Base-by-base conservation (phyloP, 1,284 basidiomycete species). In the Ceratobasidium sp. region DNA sequence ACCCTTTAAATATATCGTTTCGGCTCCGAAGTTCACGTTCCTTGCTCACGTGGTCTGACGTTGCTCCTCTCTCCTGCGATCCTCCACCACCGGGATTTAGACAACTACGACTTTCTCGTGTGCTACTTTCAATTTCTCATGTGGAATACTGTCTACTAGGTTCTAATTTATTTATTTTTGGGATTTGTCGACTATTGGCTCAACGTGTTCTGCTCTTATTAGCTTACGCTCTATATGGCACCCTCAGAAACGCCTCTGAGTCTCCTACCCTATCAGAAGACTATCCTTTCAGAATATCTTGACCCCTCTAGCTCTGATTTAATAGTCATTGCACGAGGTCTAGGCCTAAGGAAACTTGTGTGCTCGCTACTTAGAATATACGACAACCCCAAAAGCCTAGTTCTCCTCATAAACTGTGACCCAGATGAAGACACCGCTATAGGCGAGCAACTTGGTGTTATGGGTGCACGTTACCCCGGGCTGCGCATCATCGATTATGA, bases 321-420 rank as follows among this genome's bases (percentile, higher is more conserved):
- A 7, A 78, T 97, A 44, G 80, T 98, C 52, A 80, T 98, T 25
- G 94, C 92, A 0, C 88, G 94, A 29, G 94, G 95, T 0, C 83
- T 97, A 1, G 95, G 95, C 0, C 78, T 97, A 60, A 84, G 93
- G 14, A 83, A 87, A 72, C 83, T 95, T 66, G 78, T 95, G 57
- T 94, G 91, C 77, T 92, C 90, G 0, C 83, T 96, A 33, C 82
- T 97, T 78, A 90, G 94, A 78, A 91, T 96, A 46, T 98, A 97
- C 77, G 91, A 95, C 77, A 85, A 89, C n/a, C 87, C 92, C 21
- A 84, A 87, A 71, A 94, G 86, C 74, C 83, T 97, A 4, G 84
- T 98, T 49, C 80, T 98, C 2, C 82, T 98, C 11, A 88, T 98
- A 67, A 96, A 97, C 42, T 77, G 95, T 95, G 0, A 85, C 78